Evolutionary conservation across 108 stramenopile genomes (phyloP).

Genomic region (Aurantiochytrium sp.): DNA sequence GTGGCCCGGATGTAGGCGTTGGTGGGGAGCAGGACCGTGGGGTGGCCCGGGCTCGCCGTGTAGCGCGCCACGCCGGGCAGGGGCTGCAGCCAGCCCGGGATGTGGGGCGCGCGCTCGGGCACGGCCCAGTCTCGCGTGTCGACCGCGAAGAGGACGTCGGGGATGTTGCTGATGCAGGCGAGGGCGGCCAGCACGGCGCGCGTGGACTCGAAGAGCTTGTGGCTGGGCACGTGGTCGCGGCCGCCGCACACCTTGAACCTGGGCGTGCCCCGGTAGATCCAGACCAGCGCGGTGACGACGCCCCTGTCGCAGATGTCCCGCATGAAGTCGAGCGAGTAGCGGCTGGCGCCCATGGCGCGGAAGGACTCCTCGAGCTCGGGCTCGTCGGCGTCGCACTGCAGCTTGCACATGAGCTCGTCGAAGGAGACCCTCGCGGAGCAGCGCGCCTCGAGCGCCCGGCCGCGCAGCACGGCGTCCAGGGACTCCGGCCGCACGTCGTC

Average conservation of each 20-base stretch:
- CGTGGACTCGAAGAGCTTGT: not conserved
- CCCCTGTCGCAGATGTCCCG: not conserved
- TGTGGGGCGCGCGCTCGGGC: not conserved
- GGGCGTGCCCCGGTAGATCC: not conserved
- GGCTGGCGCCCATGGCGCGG: not conserved
- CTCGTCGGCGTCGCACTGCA: not conserved
- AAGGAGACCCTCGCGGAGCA: not conserved
- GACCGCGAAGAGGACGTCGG: not conserved
- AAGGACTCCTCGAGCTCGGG: not conserved
- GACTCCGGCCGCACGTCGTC: too few relatives aligned
- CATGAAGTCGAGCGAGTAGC: not conserved
- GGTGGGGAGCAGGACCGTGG: not conserved
- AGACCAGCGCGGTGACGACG: not conserved
- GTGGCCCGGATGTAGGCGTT: not conserved
- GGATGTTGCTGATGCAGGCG: not conserved
- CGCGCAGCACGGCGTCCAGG: too few relatives aligned
- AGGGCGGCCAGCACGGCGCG: not conserved
- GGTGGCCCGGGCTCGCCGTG: not conserved
- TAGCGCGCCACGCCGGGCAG: not conserved
- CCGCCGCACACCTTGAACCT: not conserved
- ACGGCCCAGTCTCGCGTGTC: slow-evolving; percentile 11
- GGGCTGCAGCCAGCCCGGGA: not conserved
- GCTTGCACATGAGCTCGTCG: not conserved
- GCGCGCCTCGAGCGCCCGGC: too few relatives aligned
- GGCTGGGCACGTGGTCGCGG: not conserved